Evolutionary conservation across 2,329 filamentous ascomycete species (phyloP), one percentile per base, ranked within the genome.

Genomic region (Paracorniculantispora psalliotae): DNA sequence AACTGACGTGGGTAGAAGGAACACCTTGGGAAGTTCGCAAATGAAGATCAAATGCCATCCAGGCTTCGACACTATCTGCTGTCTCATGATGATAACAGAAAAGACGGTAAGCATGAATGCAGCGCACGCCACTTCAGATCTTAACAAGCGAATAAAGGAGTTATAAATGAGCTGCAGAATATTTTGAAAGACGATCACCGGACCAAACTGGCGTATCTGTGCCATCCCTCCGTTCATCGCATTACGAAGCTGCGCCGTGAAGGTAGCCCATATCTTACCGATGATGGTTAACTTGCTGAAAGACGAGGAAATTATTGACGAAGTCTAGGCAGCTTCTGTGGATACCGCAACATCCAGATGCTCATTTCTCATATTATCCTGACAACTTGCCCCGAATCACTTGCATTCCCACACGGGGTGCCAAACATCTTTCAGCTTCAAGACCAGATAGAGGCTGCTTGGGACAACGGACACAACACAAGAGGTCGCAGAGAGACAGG

Each of bases 311-410:
- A 9, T 28, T 62, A 10, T 47, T 44, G 25, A 4, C 25, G 19
- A 23, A 19, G 19, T 39, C 15, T 19, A 84, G 92, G 92, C 23
- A 90, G 91, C 6, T 97, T 97, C 70, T 97, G 93, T 69, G 93
- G 93, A 3, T 97, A 97, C 70, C 84, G 93, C 43, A 97, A 96
- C 68, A 96, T 96, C 33, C 94, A 97, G 71, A 96, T 96, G 86
- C 73, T 97, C 65, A 77, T 88, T 15, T 93, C 92, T 0, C 92
- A 91, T 69, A 84, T 97, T 21, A 83, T 87, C 60, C 82, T 81
- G 9, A 75, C 83, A 1, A 71, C 76, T 41, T 78, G 77, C 13
- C 73, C 77, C 13, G 90, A 89, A 0, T 72, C 81, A 61, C 77
- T 86, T 43, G 73, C 77, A 50, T 90, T 96, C 61, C 72, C 77